Evolutionary conservation across 176 grass and related monocot genomes (phyloP).

Genomic region (Oryza meridionalis): DNA sequence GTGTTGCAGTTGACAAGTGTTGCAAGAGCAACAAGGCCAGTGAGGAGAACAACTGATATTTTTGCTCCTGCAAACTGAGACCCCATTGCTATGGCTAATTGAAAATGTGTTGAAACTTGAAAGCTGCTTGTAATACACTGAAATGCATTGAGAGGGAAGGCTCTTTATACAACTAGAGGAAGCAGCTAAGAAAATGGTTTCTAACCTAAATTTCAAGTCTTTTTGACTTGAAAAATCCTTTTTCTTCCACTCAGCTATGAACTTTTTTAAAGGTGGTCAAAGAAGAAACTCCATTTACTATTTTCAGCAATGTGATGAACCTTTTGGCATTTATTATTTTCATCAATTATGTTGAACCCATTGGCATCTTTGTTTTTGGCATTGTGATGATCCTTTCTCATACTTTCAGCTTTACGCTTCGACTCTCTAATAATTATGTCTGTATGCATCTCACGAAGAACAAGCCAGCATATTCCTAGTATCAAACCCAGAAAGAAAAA

Average conservation of each 20-base stretch:
- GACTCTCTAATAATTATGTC: too few species aligned
- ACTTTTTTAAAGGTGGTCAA: neutral
- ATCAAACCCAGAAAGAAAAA: neutral
- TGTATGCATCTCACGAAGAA: neutral
- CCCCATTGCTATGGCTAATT: conserved; percentile 29
- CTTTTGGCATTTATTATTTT: too few species aligned
- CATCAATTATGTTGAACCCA: too few species aligned
- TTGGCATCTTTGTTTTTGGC: too few species aligned
- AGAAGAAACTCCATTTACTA: neutral
- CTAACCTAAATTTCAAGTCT: neutral
- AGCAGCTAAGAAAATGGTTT: neutral
- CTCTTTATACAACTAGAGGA: neutral
- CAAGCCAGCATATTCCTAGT: neutral
- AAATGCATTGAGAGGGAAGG: neutral
- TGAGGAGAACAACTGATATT: neutral
- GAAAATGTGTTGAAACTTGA: neutral
- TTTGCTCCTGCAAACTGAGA: neutral
- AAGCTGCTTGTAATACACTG: neutral
- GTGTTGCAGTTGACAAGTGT: conserved; percentile 41
- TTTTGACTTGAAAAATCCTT: neutral
- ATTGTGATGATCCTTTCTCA: too few species aligned
- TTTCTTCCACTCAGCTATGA: neutral
- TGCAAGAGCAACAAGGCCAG: conserved; percentile 28
- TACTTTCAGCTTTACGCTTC: too few species aligned
- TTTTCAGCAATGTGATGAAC: too few species aligned